These are phyloP conservation scores for Pleurotus tuber-regium DNA, from an alignment of 768 basidiomycete species.

Conservation along the genomic window DNA sequence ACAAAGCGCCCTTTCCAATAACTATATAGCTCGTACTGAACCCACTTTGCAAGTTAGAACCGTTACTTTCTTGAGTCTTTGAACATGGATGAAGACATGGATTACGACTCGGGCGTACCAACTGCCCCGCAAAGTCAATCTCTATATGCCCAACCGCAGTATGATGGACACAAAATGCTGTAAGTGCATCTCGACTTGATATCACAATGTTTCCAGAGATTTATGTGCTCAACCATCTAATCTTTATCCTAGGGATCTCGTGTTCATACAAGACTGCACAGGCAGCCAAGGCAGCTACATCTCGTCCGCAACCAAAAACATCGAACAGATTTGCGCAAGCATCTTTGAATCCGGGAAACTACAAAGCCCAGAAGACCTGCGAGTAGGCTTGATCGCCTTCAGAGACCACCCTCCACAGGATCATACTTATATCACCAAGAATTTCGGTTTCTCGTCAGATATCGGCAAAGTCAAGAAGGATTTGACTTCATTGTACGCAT, in stretches of 20 bases:
- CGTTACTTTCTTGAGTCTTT: slow-evolving; percentile 16
- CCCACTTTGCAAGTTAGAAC: not conserved
- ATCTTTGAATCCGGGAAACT: slow-evolving; percentile 94
- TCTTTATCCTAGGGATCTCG: slow-evolving; percentile 67
- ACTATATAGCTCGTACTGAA: slow-evolving; percentile 13
- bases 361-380: slow-evolving; percentile 81
- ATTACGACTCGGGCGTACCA: slow-evolving; percentile 43
- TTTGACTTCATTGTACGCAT: slow-evolving; percentile 81
- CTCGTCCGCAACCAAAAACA: slow-evolving; percentile 93
- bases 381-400: slow-evolving; percentile 91
- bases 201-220: slow-evolving; percentile 7
- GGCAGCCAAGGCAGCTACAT: slow-evolving; percentile 91
- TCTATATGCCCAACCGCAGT: slow-evolving; percentile 14
- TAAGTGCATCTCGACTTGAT: slow-evolving; percentile 37
- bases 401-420: slow-evolving; percentile 98
- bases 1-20: slow-evolving; percentile 7
- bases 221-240: slow-evolving; percentile 17
- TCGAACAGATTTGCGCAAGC: slow-evolving; percentile 90
- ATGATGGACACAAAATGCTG: slow-evolving; percentile 69
- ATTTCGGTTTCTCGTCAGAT: slow-evolving; percentile 92
- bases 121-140: slow-evolving; percentile 19
- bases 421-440: slow-evolving; percentile 90
- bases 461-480: slow-evolving; percentile 84
- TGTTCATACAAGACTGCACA: slow-evolving; percentile 95
- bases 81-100: slow-evolving; percentile 83